These are phyloP conservation scores for Rhodomyrtus tomentosa DNA, from an alignment of 345 rosid genomes.

Conservation along the genomic window DNA sequence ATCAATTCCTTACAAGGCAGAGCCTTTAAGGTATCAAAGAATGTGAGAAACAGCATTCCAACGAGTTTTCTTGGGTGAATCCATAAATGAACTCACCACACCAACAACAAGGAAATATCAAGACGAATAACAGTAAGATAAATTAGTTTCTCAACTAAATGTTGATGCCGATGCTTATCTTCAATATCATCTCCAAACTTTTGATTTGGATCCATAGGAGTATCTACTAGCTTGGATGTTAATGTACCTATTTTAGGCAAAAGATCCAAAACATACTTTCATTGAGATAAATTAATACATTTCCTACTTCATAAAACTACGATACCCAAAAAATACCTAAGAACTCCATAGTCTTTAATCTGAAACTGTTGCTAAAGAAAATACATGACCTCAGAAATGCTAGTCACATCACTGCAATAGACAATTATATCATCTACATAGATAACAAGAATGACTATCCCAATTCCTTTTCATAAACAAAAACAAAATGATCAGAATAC, in stretches of 20 bases:
- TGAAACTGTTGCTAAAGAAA: background rate
- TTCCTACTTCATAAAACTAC: background rate
- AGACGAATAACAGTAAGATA: background rate
- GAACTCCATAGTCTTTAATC: background rate
- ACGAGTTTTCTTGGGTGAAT: too few relatives aligned
- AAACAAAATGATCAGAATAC: background rate
- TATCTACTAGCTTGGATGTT: background rate
- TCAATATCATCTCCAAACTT: background rate
- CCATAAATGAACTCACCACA: too few relatives aligned
- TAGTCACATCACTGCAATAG: rapidly evolving
- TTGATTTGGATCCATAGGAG: too few relatives aligned
- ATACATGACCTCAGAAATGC: background rate
- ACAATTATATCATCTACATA: background rate
- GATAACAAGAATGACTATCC: background rate
- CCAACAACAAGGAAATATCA: background rate
- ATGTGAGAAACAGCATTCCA: too few relatives aligned
- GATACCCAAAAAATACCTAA: background rate
- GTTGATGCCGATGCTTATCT: background rate
- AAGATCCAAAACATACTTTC: background rate
- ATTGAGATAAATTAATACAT: background rate
- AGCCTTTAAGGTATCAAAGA: too few relatives aligned
- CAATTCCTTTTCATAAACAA: background rate
- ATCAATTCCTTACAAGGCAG: background rate
- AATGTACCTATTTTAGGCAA: background rate
- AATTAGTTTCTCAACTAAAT: too few relatives aligned